Evolutionary conservation across 331 rosid species (phyloP).

Genomic region (Phaseolus coccineus): DNA sequence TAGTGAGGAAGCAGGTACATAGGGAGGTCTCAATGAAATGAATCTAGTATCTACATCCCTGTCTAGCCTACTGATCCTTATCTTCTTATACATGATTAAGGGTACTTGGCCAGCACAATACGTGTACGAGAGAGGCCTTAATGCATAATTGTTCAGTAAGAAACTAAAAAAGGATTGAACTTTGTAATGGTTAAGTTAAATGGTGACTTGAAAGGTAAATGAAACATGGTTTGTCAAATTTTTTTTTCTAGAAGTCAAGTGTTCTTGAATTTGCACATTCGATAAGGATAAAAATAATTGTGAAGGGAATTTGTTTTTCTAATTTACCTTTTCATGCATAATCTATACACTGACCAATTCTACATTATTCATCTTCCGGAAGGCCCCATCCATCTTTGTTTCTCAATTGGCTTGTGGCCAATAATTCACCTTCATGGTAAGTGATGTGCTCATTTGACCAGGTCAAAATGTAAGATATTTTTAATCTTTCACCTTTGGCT

Average conservation of each 20-base stretch:
- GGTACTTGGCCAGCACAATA: slow-evolving; percentile 20
- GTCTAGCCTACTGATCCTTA: slow-evolving; percentile 42
- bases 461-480: slow-evolving; percentile 44
- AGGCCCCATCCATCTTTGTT: slow-evolving; percentile 32
- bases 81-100: slow-evolving; percentile 30
- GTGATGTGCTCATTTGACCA: slow-evolving; percentile 49
- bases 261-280: slow-evolving; percentile 14
- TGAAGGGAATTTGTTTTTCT: slow-evolving; percentile 27
- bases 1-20: slow-evolving; percentile 39
- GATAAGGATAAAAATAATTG: slow-evolving; percentile 14
- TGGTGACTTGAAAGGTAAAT: not conserved
- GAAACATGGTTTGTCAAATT: slow-evolving; percentile 19
- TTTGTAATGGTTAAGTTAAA: not conserved
- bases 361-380: slow-evolving; percentile 39
- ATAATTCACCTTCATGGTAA: slow-evolving; percentile 34
- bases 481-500: slow-evolving; percentile 32
- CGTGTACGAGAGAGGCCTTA: not conserved
- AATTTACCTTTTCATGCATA: slow-evolving; percentile 25
- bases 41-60: slow-evolving; percentile 33
- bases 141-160: slow-evolving; percentile 6
- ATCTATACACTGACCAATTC: slow-evolving; percentile 33
- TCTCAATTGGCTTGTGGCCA: slow-evolving; percentile 25
- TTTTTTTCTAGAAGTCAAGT: not conserved
- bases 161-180: not conserved
- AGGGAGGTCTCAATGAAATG: slow-evolving; percentile 48